Evolutionary conservation across 768 basidiomycete genomes (phyloP), one percentile per base, ranked within the genome.

Genomic region (Leucocoprinus leucothites): DNA sequence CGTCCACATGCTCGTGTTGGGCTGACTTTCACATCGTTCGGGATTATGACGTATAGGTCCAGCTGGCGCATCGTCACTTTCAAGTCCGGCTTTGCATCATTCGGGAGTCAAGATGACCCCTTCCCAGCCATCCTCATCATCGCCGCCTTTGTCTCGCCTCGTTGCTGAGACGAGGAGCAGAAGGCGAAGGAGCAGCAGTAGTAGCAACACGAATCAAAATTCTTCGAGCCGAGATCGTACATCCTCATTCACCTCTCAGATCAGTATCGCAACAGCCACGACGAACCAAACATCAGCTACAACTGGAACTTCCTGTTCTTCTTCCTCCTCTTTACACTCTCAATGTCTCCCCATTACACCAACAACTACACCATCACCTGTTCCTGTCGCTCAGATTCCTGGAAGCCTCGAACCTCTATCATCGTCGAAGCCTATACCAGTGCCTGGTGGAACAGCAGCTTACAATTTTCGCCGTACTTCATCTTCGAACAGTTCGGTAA

Each of bases 211-310:
- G 38, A 38, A 56, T 49, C 40, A 56, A 19, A 43, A 38, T 28
- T 28, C 54, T n/a, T 35, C 46, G 8, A 31, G 47, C 13, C 52
- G 52, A 18, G 48, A 49, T 44, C 54, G 54, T 18, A 49, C 47
- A 41, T n/a, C 54, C 8, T 56, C 54, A 14, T 34, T 56, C 19
- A 56, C 47, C 13, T 56, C 54, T 2, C 47, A 56, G 34, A 48
- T 19, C 28, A 56, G 54, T 31, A 49, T 56, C 19, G 34, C 47
- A 28, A 56, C 53, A 13, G 31, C 53, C 19, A 55, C 53, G 19
- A 55, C 54, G 28, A 49, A 38, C 6, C 54, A 49, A 34, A 56
- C 54, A 8, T 18, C 48, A 56, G 48, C 40, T 14, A 56, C 54
- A 2, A 56, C 47, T 14, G 41, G 42, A 34, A 56, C 54, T 25